Percentiles rank a stretch among this genome's conserved stretches.
Evolutionary conservation across 2,329 filamentous ascomycete genomes (phyloP).

Genomic region (Aureobasidium pullulans): DNA sequence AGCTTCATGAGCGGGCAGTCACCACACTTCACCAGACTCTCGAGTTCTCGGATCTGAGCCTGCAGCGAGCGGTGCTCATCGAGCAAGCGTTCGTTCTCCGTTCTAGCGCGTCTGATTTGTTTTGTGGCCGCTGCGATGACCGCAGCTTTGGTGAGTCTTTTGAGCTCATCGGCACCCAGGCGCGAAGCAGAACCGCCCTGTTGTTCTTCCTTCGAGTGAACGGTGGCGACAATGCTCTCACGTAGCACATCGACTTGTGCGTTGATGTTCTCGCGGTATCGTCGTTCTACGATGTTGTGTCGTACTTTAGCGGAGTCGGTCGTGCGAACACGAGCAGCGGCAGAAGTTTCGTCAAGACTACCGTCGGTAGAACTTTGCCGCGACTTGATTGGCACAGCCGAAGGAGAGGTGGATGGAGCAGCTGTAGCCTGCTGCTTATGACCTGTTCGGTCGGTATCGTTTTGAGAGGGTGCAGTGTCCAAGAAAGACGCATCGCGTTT

Average conservation of each 20-base stretch:
- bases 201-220: slow-evolving; percentile 36
- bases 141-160: slow-evolving; percentile 37
- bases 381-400: slow-evolving; percentile 1
- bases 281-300: slow-evolving; percentile 41
- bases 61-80: slow-evolving; percentile 33
- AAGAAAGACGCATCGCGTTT: slow-evolving; percentile 7
- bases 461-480: not conserved
- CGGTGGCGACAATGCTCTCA: slow-evolving; percentile 18
- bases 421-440: not conserved
- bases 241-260: slow-evolving; percentile 38
- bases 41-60: slow-evolving; percentile 35
- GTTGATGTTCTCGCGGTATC: slow-evolving; percentile 41
- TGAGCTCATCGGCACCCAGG: slow-evolving; percentile 21
- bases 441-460: not conserved
- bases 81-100: slow-evolving; percentile 32
- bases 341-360: not conserved
- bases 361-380: slow-evolving; percentile 8
- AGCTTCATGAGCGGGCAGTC: slow-evolving; percentile 40
- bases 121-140: slow-evolving; percentile 39
- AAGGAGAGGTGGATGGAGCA: not conserved
- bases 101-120: slow-evolving; percentile 40
- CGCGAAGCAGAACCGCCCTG: slow-evolving; percentile 31
- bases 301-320: slow-evolving; percentile 13
- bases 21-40: slow-evolving; percentile 39
- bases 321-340: not conserved